Conservation (phyloP, 768 basidiomycete genomes). For the Mycena galericulata region DNA sequence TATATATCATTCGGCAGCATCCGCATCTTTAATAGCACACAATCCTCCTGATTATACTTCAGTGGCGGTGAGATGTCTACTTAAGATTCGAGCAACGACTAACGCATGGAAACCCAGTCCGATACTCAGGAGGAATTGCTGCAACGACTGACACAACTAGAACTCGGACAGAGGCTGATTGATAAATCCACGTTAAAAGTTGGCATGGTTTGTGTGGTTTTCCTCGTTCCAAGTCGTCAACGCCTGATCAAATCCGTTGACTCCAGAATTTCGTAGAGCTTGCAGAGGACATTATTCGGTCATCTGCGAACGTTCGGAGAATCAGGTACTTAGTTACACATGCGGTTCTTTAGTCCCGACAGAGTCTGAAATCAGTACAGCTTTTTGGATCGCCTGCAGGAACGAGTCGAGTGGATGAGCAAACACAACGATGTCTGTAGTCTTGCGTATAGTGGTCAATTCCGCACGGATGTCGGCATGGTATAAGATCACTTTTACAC, state of each 20-base stretch:
- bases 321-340: background rate
- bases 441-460: slow-evolving; percentile 1
- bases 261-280: background rate
- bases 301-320: slow-evolving; percentile 12
- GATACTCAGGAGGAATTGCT: slow-evolving; percentile 1
- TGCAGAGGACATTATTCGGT: slow-evolving; percentile 12
- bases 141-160: slow-evolving; percentile 10
- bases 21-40: slow-evolving; percentile 5
- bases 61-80: slow-evolving; percentile 19
- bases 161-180: slow-evolving; percentile 6
- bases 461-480: background rate
- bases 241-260: background rate
- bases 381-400: background rate
- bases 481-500: slow-evolving; percentile 4
- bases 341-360: slow-evolving; percentile 3
- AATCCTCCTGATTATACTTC: slow-evolving; percentile 1
- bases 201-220: slow-evolving; percentile 9
- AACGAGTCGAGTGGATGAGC: slow-evolving; percentile 18
- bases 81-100: slow-evolving; percentile 10
- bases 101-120: slow-evolving; percentile 8
- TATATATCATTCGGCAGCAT: slow-evolving; percentile 7
- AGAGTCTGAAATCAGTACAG: slow-evolving; percentile 2
- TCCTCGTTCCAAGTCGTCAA: slow-evolving; percentile 7
- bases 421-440: slow-evolving; percentile 8
- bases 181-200: slow-evolving; percentile 16